These are phyloP conservation scores for Nicotiana paniculata DNA, from an alignment of 257 asterid genomes.

Conservation along the genomic window DNA sequence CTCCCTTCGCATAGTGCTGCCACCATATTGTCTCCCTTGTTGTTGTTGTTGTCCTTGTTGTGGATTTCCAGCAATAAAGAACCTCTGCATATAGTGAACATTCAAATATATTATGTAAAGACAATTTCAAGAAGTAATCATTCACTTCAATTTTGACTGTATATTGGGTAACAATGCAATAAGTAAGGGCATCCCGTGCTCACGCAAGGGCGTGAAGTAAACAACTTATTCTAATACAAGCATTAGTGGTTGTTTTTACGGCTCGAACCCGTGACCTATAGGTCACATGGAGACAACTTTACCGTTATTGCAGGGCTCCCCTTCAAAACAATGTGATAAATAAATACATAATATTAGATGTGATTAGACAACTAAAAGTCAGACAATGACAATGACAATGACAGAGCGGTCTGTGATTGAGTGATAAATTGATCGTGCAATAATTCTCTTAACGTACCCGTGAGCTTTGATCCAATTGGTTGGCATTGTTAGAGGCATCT, in stretches of 20 bases:
- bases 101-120: not conserved
- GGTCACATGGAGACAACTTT: too few species aligned
- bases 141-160: not conserved
- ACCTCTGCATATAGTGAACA: conserved; percentile 25
- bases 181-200: too few species aligned
- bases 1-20: not conserved
- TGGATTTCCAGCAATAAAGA: conserved; percentile 49
- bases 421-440: too few species aligned
- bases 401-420: too few species aligned
- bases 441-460: not conserved
- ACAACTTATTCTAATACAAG: too few species aligned
- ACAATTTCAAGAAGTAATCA: not conserved
- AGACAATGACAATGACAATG: too few species aligned
- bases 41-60: conserved; percentile 8
- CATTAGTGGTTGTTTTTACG: too few species aligned
- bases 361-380: not conserved
- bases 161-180: too few species aligned
- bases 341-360: not conserved
- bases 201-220: too few species aligned
- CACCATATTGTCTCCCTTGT: not conserved
- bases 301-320: too few species aligned
- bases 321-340: not conserved
- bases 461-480: conserved; percentile 19
- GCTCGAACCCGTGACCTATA: too few species aligned
- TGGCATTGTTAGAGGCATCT: conserved; percentile 23